Evolutionary conservation across 805 yeast genomes (phyloP).

Genomic region (Starmerella potacharoeniae): DNA sequence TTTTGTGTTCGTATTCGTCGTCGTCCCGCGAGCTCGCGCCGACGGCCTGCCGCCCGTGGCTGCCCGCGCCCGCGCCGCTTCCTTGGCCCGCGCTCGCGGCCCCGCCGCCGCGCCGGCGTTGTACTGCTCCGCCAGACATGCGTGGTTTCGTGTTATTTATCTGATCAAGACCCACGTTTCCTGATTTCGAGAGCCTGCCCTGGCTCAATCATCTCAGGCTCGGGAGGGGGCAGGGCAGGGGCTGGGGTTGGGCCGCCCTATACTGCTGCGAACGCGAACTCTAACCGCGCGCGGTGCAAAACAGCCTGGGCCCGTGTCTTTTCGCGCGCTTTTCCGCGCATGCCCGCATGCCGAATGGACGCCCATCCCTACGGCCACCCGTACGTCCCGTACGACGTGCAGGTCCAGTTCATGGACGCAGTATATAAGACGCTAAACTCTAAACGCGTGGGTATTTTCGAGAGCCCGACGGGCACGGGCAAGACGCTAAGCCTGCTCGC

Average conservation of each 20-base stretch:
- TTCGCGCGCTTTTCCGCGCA: too few species aligned
- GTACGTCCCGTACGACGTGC: slow-evolving; percentile 68
- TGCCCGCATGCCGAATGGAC: not conserved
- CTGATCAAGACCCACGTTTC: not conserved
- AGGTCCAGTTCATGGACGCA: slow-evolving; percentile 59
- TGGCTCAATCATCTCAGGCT: not conserved
- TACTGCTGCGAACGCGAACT: not conserved
- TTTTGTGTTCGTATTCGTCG: slow-evolving; percentile 21
- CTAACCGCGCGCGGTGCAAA: not conserved
- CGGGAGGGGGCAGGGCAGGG: not conserved
- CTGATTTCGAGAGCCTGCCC: not conserved
- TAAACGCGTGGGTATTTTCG: slow-evolving; percentile 66
- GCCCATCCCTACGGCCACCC: slow-evolving; percentile 53
- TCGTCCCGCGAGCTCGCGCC: not conserved
- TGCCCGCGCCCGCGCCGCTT: not conserved
- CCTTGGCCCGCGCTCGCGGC: not conserved
- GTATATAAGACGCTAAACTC: slow-evolving; percentile 49
- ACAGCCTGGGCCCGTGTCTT: too few species aligned
- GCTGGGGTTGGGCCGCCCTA: not conserved
- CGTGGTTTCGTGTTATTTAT: not conserved
- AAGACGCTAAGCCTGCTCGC: slow-evolving; percentile 82
- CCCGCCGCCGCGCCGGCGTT: slow-evolving; percentile 23
- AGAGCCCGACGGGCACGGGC: slow-evolving; percentile 90
- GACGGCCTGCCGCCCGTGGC: not conserved
- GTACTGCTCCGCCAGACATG: slow-evolving; percentile 22